A percentile compares a stretch with the other conserved stretches of the same genome.
These are phyloP conservation scores for Colletotrichum destructivum DNA, from an alignment of 2,329 filamentous ascomycete genomes.

Conservation along the genomic window DNA sequence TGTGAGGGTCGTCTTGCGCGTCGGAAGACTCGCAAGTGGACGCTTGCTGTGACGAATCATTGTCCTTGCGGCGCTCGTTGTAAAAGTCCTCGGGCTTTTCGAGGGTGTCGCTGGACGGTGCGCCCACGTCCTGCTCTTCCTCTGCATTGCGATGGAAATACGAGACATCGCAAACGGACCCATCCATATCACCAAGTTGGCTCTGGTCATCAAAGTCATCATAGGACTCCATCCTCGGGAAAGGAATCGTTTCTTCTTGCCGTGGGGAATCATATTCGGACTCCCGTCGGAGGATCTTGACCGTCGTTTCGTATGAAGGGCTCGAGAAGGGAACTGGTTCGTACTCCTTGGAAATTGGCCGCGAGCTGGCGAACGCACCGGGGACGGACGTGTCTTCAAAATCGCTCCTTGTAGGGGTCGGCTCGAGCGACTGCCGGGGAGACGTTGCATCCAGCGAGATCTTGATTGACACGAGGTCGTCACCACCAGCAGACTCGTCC, in stretches of 20 bases:
- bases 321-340: constrained; percentile 58
- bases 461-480: constrained; percentile 57
- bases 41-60: constrained; percentile 52
- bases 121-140: constrained; percentile 54
- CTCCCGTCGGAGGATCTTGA: constrained; percentile 65
- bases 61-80: constrained; percentile 30
- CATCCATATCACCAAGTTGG: constrained; percentile 51
- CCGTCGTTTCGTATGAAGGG: constrained; percentile 61
- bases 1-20: constrained; percentile 35
- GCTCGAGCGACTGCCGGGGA: constrained; percentile 45
- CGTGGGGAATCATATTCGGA: constrained; percentile 51
- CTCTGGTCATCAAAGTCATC: constrained; percentile 59
- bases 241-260: constrained; percentile 49
- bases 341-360: constrained; percentile 50
- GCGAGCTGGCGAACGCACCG: constrained; percentile 48
- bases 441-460: constrained; percentile 57
- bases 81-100: constrained; percentile 49
- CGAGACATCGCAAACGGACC: constrained; percentile 45
- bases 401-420: constrained; percentile 48
- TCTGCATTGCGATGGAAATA: constrained; percentile 51
- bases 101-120: constrained; percentile 54
- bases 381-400: constrained; percentile 47
- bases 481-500: constrained; percentile 55
- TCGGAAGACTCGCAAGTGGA: constrained; percentile 58
- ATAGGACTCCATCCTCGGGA: constrained; percentile 53